A percentile compares a stretch with the other conserved stretches of the same genome.
Conservation (phyloP, 306 rosid genomes). For the Prunus mongolica region DNA sequence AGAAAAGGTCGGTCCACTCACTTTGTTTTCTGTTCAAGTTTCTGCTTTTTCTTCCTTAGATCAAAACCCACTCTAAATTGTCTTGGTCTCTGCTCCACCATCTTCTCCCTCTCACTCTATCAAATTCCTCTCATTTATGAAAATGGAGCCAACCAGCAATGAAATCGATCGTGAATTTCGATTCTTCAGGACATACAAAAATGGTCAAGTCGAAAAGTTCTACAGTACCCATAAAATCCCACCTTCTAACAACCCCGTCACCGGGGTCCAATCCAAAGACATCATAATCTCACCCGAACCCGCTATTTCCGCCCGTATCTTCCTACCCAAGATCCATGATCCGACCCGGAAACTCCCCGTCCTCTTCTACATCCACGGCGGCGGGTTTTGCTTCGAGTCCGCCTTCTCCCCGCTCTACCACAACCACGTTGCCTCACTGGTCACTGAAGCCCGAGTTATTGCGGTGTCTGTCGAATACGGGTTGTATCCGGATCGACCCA, state of each 20-base stretch:
- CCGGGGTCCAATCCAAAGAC: slow-evolving; percentile 30
- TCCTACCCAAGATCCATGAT: slow-evolving; percentile 16
- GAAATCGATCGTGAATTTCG: slow-evolving; percentile 13
- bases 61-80: too few species aligned
- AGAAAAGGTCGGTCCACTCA: too few species aligned
- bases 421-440: slow-evolving; percentile 11
- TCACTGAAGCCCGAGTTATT: slow-evolving; percentile 17
- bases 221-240: slow-evolving; percentile 12
- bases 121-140: not conserved
- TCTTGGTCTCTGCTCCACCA: too few species aligned
- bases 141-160: not conserved
- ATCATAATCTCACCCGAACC: slow-evolving; percentile 9
- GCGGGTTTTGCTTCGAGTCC: slow-evolving; percentile 28
- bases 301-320: slow-evolving; percentile 26
- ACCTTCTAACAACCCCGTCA: not conserved
- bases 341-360: slow-evolving; percentile 20
- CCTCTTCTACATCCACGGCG: slow-evolving; percentile 34
- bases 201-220: slow-evolving; percentile 19
- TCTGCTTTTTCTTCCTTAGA: too few species aligned
- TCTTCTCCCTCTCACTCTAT: too few species aligned
- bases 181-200: slow-evolving; percentile 17
- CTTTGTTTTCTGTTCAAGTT: too few species aligned
- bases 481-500: slow-evolving; percentile 24
- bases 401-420: slow-evolving; percentile 11
- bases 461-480: slow-evolving; percentile 24